Evolutionary conservation across 371 early-diverging fungal species (phyloP).

Genomic region (Choanephora cucurbitarum): DNA sequence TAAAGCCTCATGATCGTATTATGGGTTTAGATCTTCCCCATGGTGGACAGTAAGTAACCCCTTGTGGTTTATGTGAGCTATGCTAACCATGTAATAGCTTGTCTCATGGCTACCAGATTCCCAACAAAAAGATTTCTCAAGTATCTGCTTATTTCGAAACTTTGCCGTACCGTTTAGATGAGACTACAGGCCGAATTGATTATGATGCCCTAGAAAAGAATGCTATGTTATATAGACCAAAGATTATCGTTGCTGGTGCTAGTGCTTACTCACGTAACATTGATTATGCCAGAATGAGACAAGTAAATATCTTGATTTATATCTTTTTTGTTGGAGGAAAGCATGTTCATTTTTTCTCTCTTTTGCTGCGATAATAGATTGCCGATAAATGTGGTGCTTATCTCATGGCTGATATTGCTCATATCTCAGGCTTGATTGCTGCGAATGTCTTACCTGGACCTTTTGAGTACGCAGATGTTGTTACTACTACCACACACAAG

Average conservation of each 20-base stretch:
- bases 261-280: constrained; percentile 96
- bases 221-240: constrained; percentile 93
- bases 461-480: constrained; percentile 96
- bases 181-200: constrained; percentile 92
- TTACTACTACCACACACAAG: constrained; percentile 99
- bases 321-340: constrained; percentile 8
- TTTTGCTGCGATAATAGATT: too few species aligned
- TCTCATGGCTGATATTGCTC: constrained; percentile 98
- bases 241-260: constrained; percentile 98
- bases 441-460: constrained; percentile 89
- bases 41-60: constrained; percentile 92
- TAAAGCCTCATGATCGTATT: constrained; percentile 97
- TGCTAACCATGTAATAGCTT: constrained; percentile 55
- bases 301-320: constrained; percentile 51
- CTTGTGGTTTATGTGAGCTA: neutral
- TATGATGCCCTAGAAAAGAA: constrained; percentile 89
- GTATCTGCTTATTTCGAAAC: constrained; percentile 98
- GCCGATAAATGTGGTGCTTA: constrained; percentile 87
- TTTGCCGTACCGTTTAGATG: constrained; percentile 94
- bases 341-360: neutral
- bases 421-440: constrained; percentile 93
- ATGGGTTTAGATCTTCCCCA: constrained; percentile 99
- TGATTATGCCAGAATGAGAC: constrained; percentile 93
- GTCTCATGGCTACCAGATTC: constrained; percentile 99
- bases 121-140: constrained; percentile 96